phyloP scores from a whole-genome alignment of 495 filamentous ascomycete species.

The Tuber indicum region DNA sequence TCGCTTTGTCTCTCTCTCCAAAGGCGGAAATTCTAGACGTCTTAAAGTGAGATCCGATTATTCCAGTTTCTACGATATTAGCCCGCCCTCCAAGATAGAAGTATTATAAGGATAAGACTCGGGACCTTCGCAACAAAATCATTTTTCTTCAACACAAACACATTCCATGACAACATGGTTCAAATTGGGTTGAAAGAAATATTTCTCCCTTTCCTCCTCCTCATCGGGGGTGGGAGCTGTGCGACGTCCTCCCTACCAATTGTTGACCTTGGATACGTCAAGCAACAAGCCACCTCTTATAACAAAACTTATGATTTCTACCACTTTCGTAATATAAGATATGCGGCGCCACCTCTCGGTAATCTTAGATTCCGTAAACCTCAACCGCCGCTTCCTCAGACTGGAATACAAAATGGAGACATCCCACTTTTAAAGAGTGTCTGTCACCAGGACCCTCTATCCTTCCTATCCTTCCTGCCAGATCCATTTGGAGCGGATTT shows the following conservation, averaged over 20 bases:
- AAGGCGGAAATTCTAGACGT: too few species aligned
- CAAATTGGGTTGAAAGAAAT: neutral
- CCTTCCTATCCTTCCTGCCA: neutral
- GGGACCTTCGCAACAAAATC: neutral
- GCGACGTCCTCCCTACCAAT: constrained; percentile 21
- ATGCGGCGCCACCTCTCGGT: constrained; percentile 36
- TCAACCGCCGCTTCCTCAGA: constrained; percentile 23
- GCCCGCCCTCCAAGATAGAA: neutral
- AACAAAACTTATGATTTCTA: constrained; percentile 32
- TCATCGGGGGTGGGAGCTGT: neutral
- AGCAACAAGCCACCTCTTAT: constrained; percentile 33
- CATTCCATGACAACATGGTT: neutral
- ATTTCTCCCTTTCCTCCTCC: neutral
- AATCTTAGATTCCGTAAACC: constrained; percentile 37
- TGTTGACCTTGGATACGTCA: constrained; percentile 38
- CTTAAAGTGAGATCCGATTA: too few species aligned
- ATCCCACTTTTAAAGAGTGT: neutral
- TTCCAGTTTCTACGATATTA: neutral
- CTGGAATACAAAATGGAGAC: constrained; percentile 29
- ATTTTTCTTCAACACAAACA: neutral
- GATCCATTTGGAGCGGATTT: neutral
- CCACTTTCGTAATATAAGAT: constrained; percentile 37
- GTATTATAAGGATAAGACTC: neutral
- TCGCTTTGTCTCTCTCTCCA: too few species aligned
- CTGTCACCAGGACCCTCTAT: constrained; percentile 11